phyloP scores from a whole-genome alignment of 2,329 filamentous ascomycete genomes.

The Calonectria multiphialidica region DNA sequence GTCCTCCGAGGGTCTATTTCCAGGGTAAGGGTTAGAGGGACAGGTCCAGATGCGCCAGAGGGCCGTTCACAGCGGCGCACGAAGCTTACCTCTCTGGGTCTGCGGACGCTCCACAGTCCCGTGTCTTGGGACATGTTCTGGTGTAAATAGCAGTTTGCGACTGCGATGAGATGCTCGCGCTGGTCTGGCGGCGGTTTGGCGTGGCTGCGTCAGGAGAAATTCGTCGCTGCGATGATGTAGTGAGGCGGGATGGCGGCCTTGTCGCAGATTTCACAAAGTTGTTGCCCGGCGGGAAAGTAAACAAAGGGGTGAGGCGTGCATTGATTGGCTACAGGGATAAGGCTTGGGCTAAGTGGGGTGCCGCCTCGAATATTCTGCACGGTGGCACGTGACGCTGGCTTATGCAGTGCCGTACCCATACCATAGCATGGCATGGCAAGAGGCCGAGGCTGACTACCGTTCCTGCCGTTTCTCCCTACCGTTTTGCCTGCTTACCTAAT shows the following conservation, averaged over 20 bases:
- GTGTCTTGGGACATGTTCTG: constrained; percentile 84
- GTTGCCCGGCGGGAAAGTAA: constrained; percentile 58
- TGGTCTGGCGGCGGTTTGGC: constrained; percentile 4
- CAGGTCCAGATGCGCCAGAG: constrained; percentile 30
- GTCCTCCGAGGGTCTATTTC: constrained; percentile 83
- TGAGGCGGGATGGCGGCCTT: constrained; percentile 37
- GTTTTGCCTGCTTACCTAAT: constrained; percentile 12
- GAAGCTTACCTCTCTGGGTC: constrained; percentile 83
- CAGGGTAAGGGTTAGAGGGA: constrained; percentile 40
- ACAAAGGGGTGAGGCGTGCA: constrained; percentile 46
- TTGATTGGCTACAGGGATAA: constrained; percentile 43
- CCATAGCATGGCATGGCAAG: neutral
- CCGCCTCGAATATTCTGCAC: constrained; percentile 22
- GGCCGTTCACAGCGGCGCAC: constrained; percentile 22
- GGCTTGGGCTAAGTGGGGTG: neutral
- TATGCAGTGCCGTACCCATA: neutral
- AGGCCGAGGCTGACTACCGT: constrained; percentile 17
- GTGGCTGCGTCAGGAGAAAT: neutral
- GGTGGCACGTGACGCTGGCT: constrained; percentile 39
- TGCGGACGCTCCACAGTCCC: constrained; percentile 90
- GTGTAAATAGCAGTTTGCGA: constrained; percentile 29
- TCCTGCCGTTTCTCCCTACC: neutral
- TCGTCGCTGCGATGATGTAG: constrained; percentile 29
- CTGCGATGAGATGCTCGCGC: constrained; percentile 29
- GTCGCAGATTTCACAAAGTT: constrained; percentile 30